Evolutionary conservation across 139 green algal species (phyloP), one percentile per base, ranked within the genome.

Genomic region (Chara braunii): DNA sequence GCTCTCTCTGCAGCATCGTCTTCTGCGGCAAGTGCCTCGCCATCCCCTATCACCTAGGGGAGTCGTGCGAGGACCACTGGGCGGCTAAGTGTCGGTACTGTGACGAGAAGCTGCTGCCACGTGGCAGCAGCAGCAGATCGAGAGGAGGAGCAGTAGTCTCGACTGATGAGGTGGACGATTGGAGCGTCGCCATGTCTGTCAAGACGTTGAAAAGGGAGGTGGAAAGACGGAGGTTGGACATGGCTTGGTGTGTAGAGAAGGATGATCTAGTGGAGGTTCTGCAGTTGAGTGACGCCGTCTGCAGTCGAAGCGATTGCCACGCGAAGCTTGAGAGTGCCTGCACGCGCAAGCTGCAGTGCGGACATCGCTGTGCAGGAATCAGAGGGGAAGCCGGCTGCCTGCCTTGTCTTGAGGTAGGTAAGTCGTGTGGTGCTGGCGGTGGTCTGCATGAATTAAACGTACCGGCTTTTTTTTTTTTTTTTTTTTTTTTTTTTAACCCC

Each of bases 371-470:
- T 28, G 63, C 52, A 23, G 63, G 63, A 23, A 53, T 72, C 24
- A 34, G 63, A 12, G 63, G 63, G 12, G 63, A 72, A 53, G 3
- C 23, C 4, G 24, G 18, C n/a, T 72, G 63, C 54, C 63, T 72
- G 48, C 63, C 63, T 0, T 72, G 63, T 53, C 63, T 72, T 9
- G 26, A 72, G 63, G 63, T 68, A n/a, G n/a, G n/a, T n/a, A n/a
- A n/a, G n/a, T n/a, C n/a, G n/a, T n/a, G n/a, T n/a, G n/a, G n/a
- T n/a, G n/a, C n/a, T n/a, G n/a, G n/a, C n/a, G n/a, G n/a, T n/a
- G n/a, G n/a, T n/a, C n/a, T n/a, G n/a, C n/a, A n/a, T n/a, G n/a
- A n/a, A n/a, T n/a, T n/a, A n/a, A n/a, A n/a, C n/a, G n/a, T n/a
- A n/a, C n/a, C n/a, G n/a, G n/a, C n/a, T n/a, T n/a, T n/a, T n/a